These are phyloP conservation scores for Nicotiana tabacum DNA, from an alignment of 257 asterid genomes.

Conservation along the genomic window DNA sequence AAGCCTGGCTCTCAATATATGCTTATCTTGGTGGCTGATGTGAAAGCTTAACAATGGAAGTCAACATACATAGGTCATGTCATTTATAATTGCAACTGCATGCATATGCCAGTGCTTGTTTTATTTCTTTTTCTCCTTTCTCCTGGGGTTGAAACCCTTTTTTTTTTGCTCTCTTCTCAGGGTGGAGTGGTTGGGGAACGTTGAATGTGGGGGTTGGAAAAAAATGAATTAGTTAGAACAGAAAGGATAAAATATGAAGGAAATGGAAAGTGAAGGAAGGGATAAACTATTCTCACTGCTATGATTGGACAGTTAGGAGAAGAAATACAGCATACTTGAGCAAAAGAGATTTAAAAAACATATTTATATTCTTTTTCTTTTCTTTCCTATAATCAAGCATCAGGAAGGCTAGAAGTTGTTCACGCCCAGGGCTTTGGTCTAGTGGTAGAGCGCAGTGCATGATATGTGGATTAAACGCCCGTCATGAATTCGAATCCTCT, in stretches of 20 bases:
- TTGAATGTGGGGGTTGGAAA: no score
- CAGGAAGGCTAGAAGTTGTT: no score
- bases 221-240: no score
- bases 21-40: slow-evolving; percentile 7
- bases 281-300: neutral
- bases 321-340: neutral
- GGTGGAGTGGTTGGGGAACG: no score
- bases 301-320: neutral
- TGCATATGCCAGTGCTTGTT: neutral
- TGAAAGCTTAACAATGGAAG: neutral
- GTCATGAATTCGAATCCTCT: no score
- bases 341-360: neutral
- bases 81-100: neutral
- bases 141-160: no score
- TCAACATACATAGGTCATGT: slow-evolving; percentile 5
- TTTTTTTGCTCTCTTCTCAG: neutral
- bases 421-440: no score
- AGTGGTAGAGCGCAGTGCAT: no score
- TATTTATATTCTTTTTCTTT: neutral
- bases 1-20: neutral
- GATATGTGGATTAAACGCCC: no score
- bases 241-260: no score
- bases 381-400: neutral
- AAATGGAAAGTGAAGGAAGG: neutral
- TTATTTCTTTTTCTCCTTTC: neutral